These are phyloP conservation scores for Penicillium rolfsii DNA, from an alignment of 2,329 filamentous ascomycete species.

Conservation along the genomic window DNA sequence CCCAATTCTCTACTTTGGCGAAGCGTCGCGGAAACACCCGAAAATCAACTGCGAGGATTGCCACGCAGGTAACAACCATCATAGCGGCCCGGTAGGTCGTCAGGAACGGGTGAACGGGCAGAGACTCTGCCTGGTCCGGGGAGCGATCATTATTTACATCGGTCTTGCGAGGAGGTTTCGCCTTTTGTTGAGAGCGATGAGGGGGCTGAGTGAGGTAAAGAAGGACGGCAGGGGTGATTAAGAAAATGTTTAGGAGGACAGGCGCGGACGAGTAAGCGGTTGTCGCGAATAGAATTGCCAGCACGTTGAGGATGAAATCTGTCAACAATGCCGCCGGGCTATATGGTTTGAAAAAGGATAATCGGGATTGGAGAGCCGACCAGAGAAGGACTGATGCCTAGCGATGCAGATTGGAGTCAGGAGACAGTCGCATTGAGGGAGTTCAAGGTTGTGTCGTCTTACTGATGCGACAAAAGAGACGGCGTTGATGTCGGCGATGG, in stretches of 20 bases:
- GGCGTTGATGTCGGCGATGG: constrained; percentile 81
- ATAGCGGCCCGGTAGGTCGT: constrained; percentile 89
- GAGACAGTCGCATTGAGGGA: background rate
- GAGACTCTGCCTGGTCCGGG: constrained; percentile 47
- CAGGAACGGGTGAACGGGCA: constrained; percentile 88
- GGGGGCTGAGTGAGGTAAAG: constrained; percentile 54
- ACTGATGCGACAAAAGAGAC: constrained; percentile 86
- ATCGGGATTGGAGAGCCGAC: constrained; percentile 82
- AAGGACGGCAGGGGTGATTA: constrained; percentile 71
- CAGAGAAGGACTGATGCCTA: constrained; percentile 83
- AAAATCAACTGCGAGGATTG: constrained; percentile 97
- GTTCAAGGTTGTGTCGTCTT: constrained; percentile 41
- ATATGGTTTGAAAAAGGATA: constrained; percentile 81
- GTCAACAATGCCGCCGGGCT: constrained; percentile 67
- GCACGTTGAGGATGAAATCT: constrained; percentile 88
- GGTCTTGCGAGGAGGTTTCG: constrained; percentile 37
- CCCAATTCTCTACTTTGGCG: constrained; percentile 99
- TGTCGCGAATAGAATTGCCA: constrained; percentile 77
- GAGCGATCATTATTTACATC: constrained; percentile 27
- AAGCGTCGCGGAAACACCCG: constrained; percentile 89
- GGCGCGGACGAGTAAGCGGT: constrained; percentile 81
- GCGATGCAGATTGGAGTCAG: background rate
- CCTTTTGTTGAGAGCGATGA: constrained; percentile 37
- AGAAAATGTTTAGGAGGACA: constrained; percentile 71
- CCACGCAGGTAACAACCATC: constrained; percentile 86